phyloP scores from a whole-genome alignment of 2,329 filamentous ascomycete genomes.

The Lachnellula subtilissima region DNA sequence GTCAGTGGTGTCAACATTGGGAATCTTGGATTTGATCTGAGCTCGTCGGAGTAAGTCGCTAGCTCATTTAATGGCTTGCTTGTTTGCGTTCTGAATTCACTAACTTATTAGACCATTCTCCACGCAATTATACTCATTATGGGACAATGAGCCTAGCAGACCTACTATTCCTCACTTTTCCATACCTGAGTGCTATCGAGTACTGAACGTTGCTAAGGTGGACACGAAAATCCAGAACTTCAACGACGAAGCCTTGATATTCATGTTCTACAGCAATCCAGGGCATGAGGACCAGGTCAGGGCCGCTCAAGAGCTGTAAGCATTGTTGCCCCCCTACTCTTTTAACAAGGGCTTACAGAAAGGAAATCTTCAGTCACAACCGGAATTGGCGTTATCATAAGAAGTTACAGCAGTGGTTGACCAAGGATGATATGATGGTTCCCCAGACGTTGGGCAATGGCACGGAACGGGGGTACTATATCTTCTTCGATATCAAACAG shows the following conservation, averaged over 20 bases:
- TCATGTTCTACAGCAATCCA: conserved; percentile 65
- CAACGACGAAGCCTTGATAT: conserved; percentile 65
- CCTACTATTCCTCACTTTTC: conserved; percentile 53
- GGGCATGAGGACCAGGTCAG: conserved; percentile 58
- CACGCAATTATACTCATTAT: conserved; percentile 56
- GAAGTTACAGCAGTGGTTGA: conserved; percentile 61
- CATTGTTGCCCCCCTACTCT: neutral
- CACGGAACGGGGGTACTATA: conserved; percentile 61
- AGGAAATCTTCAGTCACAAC: conserved; percentile 42
- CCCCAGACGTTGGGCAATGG: conserved; percentile 54
- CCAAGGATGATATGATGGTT: conserved; percentile 62
- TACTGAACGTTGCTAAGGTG: conserved; percentile 61
- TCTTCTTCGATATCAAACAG: conserved; percentile 58
- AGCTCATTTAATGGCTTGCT: neutral
- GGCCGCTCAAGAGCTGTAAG: conserved; percentile 60
- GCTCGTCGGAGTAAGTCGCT: conserved; percentile 49
- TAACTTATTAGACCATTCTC: conserved; percentile 40
- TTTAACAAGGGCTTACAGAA: conserved; percentile 5
- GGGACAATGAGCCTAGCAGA: conserved; percentile 54
- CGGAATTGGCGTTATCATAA: conserved; percentile 68
- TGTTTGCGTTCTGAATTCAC: neutral
- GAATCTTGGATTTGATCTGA: conserved; percentile 53
- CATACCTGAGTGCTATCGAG: conserved; percentile 62
- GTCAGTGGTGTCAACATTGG: conserved; percentile 56
- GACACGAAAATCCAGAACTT: conserved; percentile 62